Evolutionary conservation across 2,329 filamentous ascomycete genomes (phyloP), one percentile per base, ranked within the genome.

Genomic region (Fusarium secorum): DNA sequence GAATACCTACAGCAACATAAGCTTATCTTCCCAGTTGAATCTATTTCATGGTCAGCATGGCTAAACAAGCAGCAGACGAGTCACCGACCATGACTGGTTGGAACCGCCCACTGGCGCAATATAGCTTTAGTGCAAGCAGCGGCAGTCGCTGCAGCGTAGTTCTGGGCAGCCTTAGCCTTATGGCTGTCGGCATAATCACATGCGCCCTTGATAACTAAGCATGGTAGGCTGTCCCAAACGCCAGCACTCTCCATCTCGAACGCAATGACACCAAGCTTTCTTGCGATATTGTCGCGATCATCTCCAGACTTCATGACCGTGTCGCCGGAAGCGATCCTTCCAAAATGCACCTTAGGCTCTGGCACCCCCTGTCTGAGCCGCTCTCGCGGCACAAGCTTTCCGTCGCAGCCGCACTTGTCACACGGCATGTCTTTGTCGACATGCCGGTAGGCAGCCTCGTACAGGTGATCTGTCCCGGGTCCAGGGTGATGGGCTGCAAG

Each of bases 291-390:
- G 45, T 84, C 81, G 10, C 83, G 76, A 10, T 78, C 66, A 9
- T 73, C 44, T 3, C 77, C 79, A 14, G 77, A 78, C 49, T 81
- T 83, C 65, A 84, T 79, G 2, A 84, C 79, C 10, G 68, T 73
- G 35, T 83, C 76, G 5, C 76, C 80, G 0, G 81, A 82, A 1
- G 74, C 81, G 5, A 83, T 75, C 0, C 64, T 24, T 14, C 26
- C 53, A 3, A 24, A 41, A 17, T 48, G 33, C 0, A 62, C 36
- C 6, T 0, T 36, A 0, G 42, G 59, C 1, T 41, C 9, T n/a
- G 39, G 59, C 1, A 18, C 28, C 8, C 3, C 36, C 6, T 32
- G 18, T 20, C 7, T 15, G 0, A 57, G 26, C 8, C 59, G 35
- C 4, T 26, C 4, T 0, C 59, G 22, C 4, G 22, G 15, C 10